These are phyloP conservation scores for Colletotrichum ledebouriae DNA, from an alignment of 2,329 filamentous ascomycete species.

Conservation along the genomic window DNA sequence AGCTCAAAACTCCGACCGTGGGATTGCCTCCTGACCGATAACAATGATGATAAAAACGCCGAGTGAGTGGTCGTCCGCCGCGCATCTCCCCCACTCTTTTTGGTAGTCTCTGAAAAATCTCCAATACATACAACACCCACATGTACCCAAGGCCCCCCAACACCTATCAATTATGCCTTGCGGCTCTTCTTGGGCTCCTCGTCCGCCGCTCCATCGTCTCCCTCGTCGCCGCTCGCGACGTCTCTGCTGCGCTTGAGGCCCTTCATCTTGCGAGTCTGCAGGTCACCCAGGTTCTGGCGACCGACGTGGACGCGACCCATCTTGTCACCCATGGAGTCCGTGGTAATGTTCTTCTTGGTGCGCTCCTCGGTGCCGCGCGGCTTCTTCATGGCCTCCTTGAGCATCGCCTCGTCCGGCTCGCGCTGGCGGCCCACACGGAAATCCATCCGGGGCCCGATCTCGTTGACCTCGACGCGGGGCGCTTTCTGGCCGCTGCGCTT, in stretches of 20 bases:
- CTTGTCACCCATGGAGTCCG: conserved; percentile 95
- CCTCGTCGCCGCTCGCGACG: conserved; percentile 64
- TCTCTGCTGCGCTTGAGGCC: conserved; percentile 88
- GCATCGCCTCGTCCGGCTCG: conserved; percentile 81
- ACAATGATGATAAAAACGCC: conserved; percentile 34
- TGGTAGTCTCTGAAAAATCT: not conserved
- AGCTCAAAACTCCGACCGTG: conserved; percentile 42
- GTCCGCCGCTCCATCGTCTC: conserved; percentile 61
- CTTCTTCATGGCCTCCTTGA: conserved; percentile 93
- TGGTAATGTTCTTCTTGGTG: conserved; percentile 97
- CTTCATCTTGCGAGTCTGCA: conserved; percentile 99
- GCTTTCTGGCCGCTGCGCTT: conserved; percentile 88
- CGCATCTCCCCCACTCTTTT: conserved; percentile 30
- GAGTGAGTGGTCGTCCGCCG: conserved; percentile 34
- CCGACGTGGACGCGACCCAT: conserved; percentile 92
- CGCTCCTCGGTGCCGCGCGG: conserved; percentile 80
- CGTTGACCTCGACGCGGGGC: conserved; percentile 91
- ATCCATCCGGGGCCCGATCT: conserved; percentile 95
- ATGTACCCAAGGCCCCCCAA: not conserved
- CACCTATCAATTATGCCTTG: conserved; percentile 27
- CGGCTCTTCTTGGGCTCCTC: conserved; percentile 44
- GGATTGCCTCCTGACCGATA: conserved; percentile 40
- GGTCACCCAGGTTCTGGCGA: conserved; percentile 85
- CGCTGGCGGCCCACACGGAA: conserved; percentile 85
- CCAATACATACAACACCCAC: not conserved